Conservation (phyloP, 306 rosid genomes). For the Rubus parviflorus region DNA sequence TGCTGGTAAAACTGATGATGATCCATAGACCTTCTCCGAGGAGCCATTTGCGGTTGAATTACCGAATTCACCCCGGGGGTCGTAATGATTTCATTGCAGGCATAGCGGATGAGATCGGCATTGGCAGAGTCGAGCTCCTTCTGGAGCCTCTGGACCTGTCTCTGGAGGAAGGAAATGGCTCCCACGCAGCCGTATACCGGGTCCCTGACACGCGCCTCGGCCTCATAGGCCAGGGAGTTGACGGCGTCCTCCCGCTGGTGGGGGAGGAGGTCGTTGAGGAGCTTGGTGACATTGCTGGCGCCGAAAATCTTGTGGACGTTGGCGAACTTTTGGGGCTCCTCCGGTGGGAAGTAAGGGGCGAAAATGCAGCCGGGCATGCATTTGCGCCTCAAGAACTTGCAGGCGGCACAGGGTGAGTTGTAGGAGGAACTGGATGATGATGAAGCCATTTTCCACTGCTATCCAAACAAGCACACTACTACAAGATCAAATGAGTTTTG, state of each 20-base stretch:
- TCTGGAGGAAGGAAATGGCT: conserved; percentile 90
- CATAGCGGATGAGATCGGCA: conserved; percentile 73
- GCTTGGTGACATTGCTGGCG: conserved; percentile 95
- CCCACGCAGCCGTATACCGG: conserved; percentile 97
- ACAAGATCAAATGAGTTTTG: neutral
- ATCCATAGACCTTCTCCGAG: conserved; percentile 36
- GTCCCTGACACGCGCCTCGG: conserved; percentile 91
- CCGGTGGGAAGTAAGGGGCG: conserved; percentile 96
- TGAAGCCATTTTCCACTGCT: conserved; percentile 38
- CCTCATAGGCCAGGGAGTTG: conserved; percentile 91
- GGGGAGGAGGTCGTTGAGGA: conserved; percentile 87
- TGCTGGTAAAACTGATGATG: conserved; percentile 48
- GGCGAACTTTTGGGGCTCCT: conserved; percentile 92
- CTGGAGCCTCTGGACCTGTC: conserved; percentile 91
- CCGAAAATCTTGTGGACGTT: conserved; percentile 97
- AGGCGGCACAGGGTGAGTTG: conserved; percentile 92
- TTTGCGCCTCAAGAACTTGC: conserved; percentile 91
- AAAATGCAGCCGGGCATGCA: conserved; percentile 98
- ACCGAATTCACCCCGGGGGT: conserved; percentile 1
- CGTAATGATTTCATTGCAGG: conserved; percentile 56
- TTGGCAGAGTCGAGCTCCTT: conserved; percentile 92
- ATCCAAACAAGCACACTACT: neutral
- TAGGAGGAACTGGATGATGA: conserved; percentile 66
- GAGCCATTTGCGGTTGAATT: conserved; percentile 14
- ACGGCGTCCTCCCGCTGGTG: conserved; percentile 98